phyloP scores from a whole-genome alignment of 2,329 filamentous ascomycete genomes.

The Helicocarpus griseus region DNA sequence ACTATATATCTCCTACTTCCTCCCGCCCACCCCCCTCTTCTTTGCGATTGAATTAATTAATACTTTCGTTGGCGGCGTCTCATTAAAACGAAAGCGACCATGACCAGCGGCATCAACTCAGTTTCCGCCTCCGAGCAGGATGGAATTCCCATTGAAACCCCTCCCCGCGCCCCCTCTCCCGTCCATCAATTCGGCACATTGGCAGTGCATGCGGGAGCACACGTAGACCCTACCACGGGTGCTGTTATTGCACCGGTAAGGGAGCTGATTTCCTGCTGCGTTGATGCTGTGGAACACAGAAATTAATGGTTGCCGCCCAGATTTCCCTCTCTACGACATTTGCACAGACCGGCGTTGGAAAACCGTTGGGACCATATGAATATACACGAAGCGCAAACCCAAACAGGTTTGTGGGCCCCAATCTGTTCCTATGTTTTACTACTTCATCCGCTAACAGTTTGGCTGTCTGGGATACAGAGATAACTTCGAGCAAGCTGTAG shows the following conservation, averaged over 20 bases:
- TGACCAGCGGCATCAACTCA: slow-evolving; percentile 15
- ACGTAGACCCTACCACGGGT: slow-evolving; percentile 82
- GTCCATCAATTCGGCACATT: slow-evolving; percentile 80
- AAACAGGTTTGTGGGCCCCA: slow-evolving; percentile 50
- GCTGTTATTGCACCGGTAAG: slow-evolving; percentile 80
- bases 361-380: slow-evolving; percentile 81
- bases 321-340: slow-evolving; percentile 97
- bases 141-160: slow-evolving; percentile 58
- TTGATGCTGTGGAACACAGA: slow-evolving; percentile 3
- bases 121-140: slow-evolving; percentile 20
- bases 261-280: slow-evolving; percentile 1
- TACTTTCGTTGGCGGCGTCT: neutral
- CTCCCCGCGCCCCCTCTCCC: slow-evolving; percentile 62
- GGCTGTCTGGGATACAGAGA: slow-evolving; percentile 40
- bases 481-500: slow-evolving; percentile 88
- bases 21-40: neutral
- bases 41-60: neutral
- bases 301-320: slow-evolving; percentile 25
- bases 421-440: neutral
- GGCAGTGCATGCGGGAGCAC: slow-evolving; percentile 86
- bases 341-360: slow-evolving; percentile 78
- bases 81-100: slow-evolving; percentile 8
- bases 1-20: neutral
- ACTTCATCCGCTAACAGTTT: slow-evolving; percentile 3
- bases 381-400: slow-evolving; percentile 92